Evolutionary conservation across 495 filamentous ascomycete species (phyloP), one percentile per base, ranked within the genome.

Genomic region (Penicillium bialowiezense): DNA sequence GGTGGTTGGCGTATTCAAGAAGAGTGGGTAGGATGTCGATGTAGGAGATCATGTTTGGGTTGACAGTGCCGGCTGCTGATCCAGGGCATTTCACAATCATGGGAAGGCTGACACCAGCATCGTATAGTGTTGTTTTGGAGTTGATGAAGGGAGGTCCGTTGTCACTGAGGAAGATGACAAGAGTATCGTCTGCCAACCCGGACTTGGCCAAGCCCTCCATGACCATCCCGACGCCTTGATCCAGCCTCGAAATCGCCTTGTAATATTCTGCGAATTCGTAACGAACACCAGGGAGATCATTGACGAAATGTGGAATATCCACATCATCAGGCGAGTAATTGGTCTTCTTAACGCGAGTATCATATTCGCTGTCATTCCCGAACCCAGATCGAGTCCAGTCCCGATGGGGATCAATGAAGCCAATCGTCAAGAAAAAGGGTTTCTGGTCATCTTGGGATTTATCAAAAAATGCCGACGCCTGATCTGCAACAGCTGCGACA

Each of bases 121-220:
- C 72, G 38, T 73, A 77, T 2, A 77, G 57, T 0, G 71, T 74
- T 6, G 72, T 75, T 40, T 77, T 77, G 3, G 72, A 75, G 46
- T 75, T 77, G 35, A 75, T 48, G 51, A 77, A 77, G 1, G 73
- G 72, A 1, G 72, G 65, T 0, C 73, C 73, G 41, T 77, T 77
- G 40, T 77, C 73, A 46, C 71, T 74, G 7, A 68, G 45, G 50
- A 77, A 72, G 7, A 77, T 52, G 20, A 77, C 50, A 0, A 75
- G 48, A 1, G 73, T 77, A 38, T 67, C 61, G 15, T 74, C 54
- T 3, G 48, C 41, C 2, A 72, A 35, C 3, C 63, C 67, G 14
- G 37, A 50, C 2, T 53, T 36, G 19, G 67, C 50, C 21, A 77
- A 51, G 24, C 48, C 65, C 1, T 69, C 57, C 7, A 72, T 32